Base-by-base conservation (phyloP, 106 monocot species). In the Ottelia alismoides region DNA sequence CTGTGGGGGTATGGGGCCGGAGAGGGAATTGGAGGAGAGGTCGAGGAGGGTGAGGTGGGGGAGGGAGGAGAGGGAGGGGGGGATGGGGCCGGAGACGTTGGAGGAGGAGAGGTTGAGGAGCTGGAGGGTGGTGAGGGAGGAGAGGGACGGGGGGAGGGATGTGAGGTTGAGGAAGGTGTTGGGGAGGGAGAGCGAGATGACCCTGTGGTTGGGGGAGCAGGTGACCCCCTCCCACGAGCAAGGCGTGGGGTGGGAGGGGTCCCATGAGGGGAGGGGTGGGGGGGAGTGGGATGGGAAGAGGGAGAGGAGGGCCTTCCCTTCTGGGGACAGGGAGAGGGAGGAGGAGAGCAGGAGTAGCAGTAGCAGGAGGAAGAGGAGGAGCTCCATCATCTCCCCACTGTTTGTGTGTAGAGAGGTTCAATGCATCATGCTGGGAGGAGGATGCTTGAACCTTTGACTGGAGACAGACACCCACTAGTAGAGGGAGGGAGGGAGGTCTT, bases 151-250 rank as follows among this genome's bases (percentile, higher is more conserved):
- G 18, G 94, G 73, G 28, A 84, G 57, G 35, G 78, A 58, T 31
- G 94, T 70, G 69, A 94, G 80, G 70, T 94, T 94, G 72, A 94
- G 78, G 78, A 94, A 94, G 45, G 76, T 81, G 76, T 78, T 80
- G 2, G 93, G 88, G 30, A 94, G 59, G 45, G 88, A 78, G 35
- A 96, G 76, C 57, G 94, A 96, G 65, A 82, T 78, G 56, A 96
- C 94, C 18, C 76, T 53, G 47, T 52, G 63, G 6, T 71, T 47
- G 11, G 84, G 84, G 2, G 94, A 96, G 73, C 94, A 88, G 18
- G 84, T 82, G 49, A 96, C 78, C 0, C 94, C 88, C 26, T 76
- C 68, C 94, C 94, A 88, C 20, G 76, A 71, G 72, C 94, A 96
- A 0, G 88, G 94, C 11, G 75, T 79, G 3, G 74, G 19, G 18